Base-by-base conservation (phyloP, 2,329 filamentous ascomycete species). In the Aspergillus clavatus region DNA sequence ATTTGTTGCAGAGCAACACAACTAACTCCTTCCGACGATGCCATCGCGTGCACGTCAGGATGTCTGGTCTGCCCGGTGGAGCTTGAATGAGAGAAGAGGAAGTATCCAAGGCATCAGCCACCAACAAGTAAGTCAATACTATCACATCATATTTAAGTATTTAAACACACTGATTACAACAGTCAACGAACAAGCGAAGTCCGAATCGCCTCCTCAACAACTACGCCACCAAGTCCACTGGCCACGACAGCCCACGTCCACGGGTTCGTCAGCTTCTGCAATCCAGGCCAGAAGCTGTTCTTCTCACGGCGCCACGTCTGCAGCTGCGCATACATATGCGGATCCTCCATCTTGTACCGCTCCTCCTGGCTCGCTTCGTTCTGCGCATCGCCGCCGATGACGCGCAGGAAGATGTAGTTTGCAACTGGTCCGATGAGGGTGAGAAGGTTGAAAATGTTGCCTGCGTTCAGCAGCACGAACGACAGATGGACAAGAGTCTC, bases 221-320 rank as follows among this genome's bases (percentile, higher is more conserved):
- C 64, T 0, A 76, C 72, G 18, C 73, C 77, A 2, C 69, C 65
- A 8, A 68, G 71, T 54, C 80, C 79, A 29, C 70, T 65, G 1
- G 71, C 77, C 8, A 76, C 47, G 1, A 81, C 70, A 18, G 67
- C 67, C 74, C 78, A 78, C 2, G 75, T 58, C 80, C 79, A 83
- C 47, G 74, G 73, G 51, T 82, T 82, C 18, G 56, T 61, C 6
- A 77, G 43, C 60, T 81, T 76, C 23, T 66, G 59, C 1, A 70
- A 38, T 8, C 65, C 65, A 1, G 79, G 80, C 79, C 79, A 83
- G 62, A 83, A 79, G 29, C 76, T 75, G 54, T 83, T 81, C 61
- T 80, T 79, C 54, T 77, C 72, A 18, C 62, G 50, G 40, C 71
- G 69, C 67, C 77, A 82, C 43, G 72, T 59, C 55, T 74, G 66